Evolutionary conservation across 2,329 filamentous ascomycete genomes (phyloP), one percentile per base, ranked within the genome.

Genomic region (Hypomyces rosellus): DNA sequence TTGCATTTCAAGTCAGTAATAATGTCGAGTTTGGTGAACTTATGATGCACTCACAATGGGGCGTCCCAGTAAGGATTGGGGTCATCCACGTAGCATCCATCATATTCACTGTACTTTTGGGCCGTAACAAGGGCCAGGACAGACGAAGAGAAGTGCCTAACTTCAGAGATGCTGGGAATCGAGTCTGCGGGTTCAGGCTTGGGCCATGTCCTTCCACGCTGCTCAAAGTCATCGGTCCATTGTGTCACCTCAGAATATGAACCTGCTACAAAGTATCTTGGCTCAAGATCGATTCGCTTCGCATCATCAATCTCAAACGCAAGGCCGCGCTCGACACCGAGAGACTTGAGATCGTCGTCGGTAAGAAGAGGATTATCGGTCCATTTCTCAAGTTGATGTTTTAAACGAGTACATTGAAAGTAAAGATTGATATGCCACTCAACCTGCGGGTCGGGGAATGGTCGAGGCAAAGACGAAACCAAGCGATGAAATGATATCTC

Each of bases 401-500:
- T 39, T 5, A 38, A 15, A 14, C 2, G 5, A 12, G 34, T 39
- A 12, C n/a, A 15, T 8, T 18, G 5, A 15, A 18, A 15, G 34
- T 49, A 49, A 20, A 44, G 40, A 14, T 30, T 13, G 14, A 45
- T 12, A 12, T 45, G 47, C 47, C 41, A 40, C 30, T 49, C 37
- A 25, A 41, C 30, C 5, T 5, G 34, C n/a, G 48, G 18, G 16
- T 50, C 37, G 2, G 42, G 43, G 34, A 15, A 41, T n/a, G 43
- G n/a, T 22, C 16, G 30, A 18, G 43, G 15, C 12, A 39, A 13
- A 8, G 34, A 39, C 15, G 20, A n/a, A 13, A 49, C 22, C 2
- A n/a, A 18, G 2, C 18, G 4, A 9, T 33, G n/a, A 12, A 44
- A 49, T 22, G 6, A 14, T 5, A 22, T 30, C 33, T 43, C 14